Evolutionary conservation across 164 flowering plant genomes (phyloP), one percentile per base, ranked within the genome.

Genomic region (Litsea cubeba): DNA sequence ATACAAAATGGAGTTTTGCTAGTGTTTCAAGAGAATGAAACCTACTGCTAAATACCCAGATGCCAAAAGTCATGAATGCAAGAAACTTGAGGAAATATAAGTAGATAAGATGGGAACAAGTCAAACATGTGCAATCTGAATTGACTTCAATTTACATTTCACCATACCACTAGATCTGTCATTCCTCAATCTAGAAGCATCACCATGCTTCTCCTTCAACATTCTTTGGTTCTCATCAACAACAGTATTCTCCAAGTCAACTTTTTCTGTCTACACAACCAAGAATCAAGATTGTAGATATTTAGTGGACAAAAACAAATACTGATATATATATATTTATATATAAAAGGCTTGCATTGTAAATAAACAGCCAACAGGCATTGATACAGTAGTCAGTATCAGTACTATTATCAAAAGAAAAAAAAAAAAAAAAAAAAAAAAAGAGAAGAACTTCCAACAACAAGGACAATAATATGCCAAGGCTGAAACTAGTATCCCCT

Each of bases 171-270:
- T 81, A 68, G 54, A 76, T 76, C 74, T 76, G 71, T 81, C 83
- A 57, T 71, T 68, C 68, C 71, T 74, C n/a, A 68, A 65, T 68
- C 64, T 74, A 72, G 86, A 81, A 40, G 87, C 82, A 71, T 75
- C 71, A 50, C 81, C 92, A 57, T 78, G 84, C 76, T 85, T 40
- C 46, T 54, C 92, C 70, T 85, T 87, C 20, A 68, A 76, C 78
- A 89, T 96, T 75, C 92, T 89, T 81, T 95, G 98, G 77, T 96
- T 95, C 87, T 95, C 99, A 84, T 93, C 99, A 77, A 95, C 98
- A 15, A 93, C 89, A 11, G 99, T 93, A 71, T 93, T 89, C 85
- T 95, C 99, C 87, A 95, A 83, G 75, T 95, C 99, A 71, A 93
- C 99, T 80, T 95, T 95, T 83, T 95, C 99, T 85, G 98, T 91